phyloP scores from a whole-genome alignment of 2,329 filamentous ascomycete genomes.

The Xylariaceae sp. region DNA sequence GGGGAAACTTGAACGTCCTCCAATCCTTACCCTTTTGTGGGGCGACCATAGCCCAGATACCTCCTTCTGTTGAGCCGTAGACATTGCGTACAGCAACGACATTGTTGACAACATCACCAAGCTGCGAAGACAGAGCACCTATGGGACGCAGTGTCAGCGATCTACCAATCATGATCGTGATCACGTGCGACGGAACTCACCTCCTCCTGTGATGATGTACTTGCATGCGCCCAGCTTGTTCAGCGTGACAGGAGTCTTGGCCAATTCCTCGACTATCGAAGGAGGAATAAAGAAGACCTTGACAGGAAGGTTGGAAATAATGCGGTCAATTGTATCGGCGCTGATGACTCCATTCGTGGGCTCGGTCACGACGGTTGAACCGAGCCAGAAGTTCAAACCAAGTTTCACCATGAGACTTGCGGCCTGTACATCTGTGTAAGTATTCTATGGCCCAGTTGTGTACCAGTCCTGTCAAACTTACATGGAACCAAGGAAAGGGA shows the following conservation, averaged over 20 bases:
- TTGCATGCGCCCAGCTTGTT: slow-evolving; percentile 21
- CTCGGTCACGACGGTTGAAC: slow-evolving; percentile 24
- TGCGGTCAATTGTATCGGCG: slow-evolving; percentile 23
- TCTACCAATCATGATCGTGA: not conserved
- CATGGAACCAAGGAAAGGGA: slow-evolving; percentile 26
- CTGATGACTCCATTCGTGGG: slow-evolving; percentile 25
- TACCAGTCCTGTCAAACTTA: not conserved
- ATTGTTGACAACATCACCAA: slow-evolving; percentile 22
- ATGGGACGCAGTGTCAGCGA: not conserved
- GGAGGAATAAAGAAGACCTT: slow-evolving; percentile 24
- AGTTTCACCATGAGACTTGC: slow-evolving; percentile 26
- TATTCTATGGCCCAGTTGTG: not conserved
- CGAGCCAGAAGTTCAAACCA: slow-evolving; percentile 24
- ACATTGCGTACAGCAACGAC: slow-evolving; percentile 23
- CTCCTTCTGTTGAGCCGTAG: slow-evolving; percentile 24
- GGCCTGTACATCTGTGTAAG: slow-evolving; percentile 12
- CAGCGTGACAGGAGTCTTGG: slow-evolving; percentile 20
- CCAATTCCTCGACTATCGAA: slow-evolving; percentile 24
- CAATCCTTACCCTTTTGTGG: slow-evolving; percentile 23
- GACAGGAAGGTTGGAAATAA: slow-evolving; percentile 23
- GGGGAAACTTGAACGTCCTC: slow-evolving; percentile 24
- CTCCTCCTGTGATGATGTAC: slow-evolving; percentile 25
- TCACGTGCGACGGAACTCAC: slow-evolving; percentile 1
- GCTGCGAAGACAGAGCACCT: slow-evolving; percentile 22
- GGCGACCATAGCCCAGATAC: slow-evolving; percentile 25